Conservation (phyloP, 2,329 filamentous ascomycete genomes). For the Aspergillus fumigatus region DNA sequence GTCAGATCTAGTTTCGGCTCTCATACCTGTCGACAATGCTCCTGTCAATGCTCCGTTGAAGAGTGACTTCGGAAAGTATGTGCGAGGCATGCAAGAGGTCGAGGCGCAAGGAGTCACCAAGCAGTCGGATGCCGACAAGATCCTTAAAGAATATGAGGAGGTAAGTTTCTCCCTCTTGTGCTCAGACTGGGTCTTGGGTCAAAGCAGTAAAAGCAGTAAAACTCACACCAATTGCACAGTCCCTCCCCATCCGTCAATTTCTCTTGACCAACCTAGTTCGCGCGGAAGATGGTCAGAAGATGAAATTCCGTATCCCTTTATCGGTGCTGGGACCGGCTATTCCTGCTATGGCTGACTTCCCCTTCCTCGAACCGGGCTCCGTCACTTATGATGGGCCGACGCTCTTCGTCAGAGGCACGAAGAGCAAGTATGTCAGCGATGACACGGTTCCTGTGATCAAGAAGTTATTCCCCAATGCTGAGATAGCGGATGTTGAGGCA, state of each 20-base stretch:
- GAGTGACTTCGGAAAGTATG: slow-evolving; percentile 72
- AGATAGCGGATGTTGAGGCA: slow-evolving; percentile 38
- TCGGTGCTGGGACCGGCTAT: slow-evolving; percentile 63
- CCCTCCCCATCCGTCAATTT: slow-evolving; percentile 79
- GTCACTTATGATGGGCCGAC: slow-evolving; percentile 70
- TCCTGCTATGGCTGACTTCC: slow-evolving; percentile 79
- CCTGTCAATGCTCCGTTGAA: slow-evolving; percentile 74
- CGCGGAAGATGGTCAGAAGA: slow-evolving; percentile 46
- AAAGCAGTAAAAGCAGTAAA: too few species aligned
- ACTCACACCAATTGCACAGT: slow-evolving; percentile 34
- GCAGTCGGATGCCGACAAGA: slow-evolving; percentile 73
- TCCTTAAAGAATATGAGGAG: slow-evolving; percentile 69
- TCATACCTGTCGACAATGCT: slow-evolving; percentile 88
- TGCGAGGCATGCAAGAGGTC: slow-evolving; percentile 78
- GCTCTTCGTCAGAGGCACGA: slow-evolving; percentile 61
- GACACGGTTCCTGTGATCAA: slow-evolving; percentile 38
- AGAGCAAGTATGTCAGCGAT: slow-evolving; percentile 38
- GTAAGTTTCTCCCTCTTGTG: slow-evolving; percentile 37
- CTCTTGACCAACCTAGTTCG: slow-evolving; percentile 79
- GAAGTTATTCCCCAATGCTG: slow-evolving; percentile 38
- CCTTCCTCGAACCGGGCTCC: slow-evolving; percentile 68
- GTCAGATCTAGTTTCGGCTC: slow-evolving; percentile 61
- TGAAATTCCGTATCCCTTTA: slow-evolving; percentile 77
- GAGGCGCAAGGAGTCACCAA: slow-evolving; percentile 63
- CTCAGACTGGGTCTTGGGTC: not conserved